Conservation (phyloP, 2,329 filamentous ascomycete species). For the Metarhizium brunneum region DNA sequence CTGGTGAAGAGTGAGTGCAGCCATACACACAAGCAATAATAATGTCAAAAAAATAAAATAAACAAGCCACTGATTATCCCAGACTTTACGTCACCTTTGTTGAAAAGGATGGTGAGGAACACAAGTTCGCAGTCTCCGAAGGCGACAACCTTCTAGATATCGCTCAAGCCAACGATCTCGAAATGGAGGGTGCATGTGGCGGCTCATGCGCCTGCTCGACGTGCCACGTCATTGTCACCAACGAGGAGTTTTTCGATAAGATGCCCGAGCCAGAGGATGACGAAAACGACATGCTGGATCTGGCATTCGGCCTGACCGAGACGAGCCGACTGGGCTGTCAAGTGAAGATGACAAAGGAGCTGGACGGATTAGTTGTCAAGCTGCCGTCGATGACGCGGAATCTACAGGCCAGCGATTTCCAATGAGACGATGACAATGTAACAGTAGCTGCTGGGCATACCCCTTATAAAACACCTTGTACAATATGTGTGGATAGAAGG, state of each 20-base stretch:
- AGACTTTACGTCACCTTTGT: slow-evolving; percentile 87
- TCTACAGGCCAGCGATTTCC: slow-evolving; percentile 88
- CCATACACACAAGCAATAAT: neutral
- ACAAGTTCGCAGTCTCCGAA: slow-evolving; percentile 70
- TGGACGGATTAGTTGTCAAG: slow-evolving; percentile 78
- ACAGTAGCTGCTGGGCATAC: neutral
- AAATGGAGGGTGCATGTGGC: slow-evolving; percentile 98
- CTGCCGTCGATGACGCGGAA: slow-evolving; percentile 93
- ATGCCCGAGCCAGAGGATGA: slow-evolving; percentile 72
- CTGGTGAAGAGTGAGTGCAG: slow-evolving; percentile 77
- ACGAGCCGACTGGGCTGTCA: slow-evolving; percentile 80
- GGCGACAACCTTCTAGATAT: slow-evolving; percentile 95
- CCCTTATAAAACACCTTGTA: slow-evolving; percentile 2
- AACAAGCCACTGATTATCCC: neutral
- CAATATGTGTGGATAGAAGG: slow-evolving; percentile 5
- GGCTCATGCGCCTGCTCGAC: slow-evolving; percentile 90
- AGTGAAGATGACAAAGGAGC: slow-evolving; percentile 80
- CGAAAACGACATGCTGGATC: slow-evolving; percentile 84
- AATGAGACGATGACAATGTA: slow-evolving; percentile 13
- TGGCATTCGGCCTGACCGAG: slow-evolving; percentile 84
- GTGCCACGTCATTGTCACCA: slow-evolving; percentile 78
- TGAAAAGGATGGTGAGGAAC: slow-evolving; percentile 73
- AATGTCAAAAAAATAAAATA: neutral
- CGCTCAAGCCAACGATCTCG: slow-evolving; percentile 85
- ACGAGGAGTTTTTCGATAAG: slow-evolving; percentile 64